A percentile compares a stretch with the other conserved stretches of the same genome.
Evolutionary conservation across 1,139 yeast genomes (phyloP).

Genomic region (Candida pseudoviswanathii): DNA sequence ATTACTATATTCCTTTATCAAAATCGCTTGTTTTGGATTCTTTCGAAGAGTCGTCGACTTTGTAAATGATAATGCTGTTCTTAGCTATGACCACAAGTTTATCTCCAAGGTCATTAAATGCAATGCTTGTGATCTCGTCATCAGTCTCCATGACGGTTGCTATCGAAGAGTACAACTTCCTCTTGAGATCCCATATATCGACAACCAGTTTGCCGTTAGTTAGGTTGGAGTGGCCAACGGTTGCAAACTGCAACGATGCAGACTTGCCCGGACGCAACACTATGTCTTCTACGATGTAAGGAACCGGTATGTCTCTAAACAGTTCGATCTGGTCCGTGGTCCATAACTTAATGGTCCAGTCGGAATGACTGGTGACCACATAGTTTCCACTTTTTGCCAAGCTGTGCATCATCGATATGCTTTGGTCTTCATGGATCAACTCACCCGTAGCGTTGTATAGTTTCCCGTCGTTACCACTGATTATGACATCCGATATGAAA

Average conservation of each 20-base stretch:
- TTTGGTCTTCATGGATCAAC: constrained; percentile 6
- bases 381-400: constrained; percentile 5
- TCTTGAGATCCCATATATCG: constrained; percentile 58
- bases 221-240: constrained; percentile 42
- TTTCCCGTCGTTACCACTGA: constrained; percentile 10
- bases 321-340: constrained; percentile 6
- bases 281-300: constrained; percentile 45
- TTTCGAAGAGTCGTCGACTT: constrained; percentile 8
- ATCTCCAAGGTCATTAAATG: constrained; percentile 24
- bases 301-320: constrained; percentile 27
- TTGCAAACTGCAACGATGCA: constrained; percentile 45
- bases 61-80: constrained; percentile 7
- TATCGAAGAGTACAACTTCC: constrained; percentile 41
- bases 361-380: constrained; percentile 29
- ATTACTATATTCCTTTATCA: constrained; percentile 14
- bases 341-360: constrained; percentile 37
- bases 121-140: constrained; percentile 16
- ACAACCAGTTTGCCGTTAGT: constrained; percentile 29
- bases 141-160: constrained; percentile 14
- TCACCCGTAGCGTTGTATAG: constrained; percentile 7
- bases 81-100: constrained; percentile 11
- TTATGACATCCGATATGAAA: constrained; percentile 6
- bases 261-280: constrained; percentile 40
- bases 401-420: constrained; percentile 4
- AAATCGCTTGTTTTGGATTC: constrained; percentile 7